phyloP scores from a whole-genome alignment of 208 protist genomes.

The Leishmania braziliensis region DNA sequence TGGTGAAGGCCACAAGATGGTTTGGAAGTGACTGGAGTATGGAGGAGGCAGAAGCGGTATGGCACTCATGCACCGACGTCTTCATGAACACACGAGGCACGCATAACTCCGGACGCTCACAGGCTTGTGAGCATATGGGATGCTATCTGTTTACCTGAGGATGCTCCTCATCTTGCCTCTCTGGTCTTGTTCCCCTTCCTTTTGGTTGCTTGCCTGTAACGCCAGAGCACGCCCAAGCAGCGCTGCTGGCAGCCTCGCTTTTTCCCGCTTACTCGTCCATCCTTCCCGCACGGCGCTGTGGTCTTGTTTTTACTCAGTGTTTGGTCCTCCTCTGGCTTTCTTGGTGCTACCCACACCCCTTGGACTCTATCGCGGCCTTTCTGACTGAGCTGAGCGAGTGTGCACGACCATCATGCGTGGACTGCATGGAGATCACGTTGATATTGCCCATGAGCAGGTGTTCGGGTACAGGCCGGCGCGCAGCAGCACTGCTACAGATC shows the following conservation, averaged over 20 bases:
- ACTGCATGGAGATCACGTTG: not conserved
- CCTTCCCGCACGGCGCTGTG: not conserved
- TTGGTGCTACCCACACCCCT: not conserved
- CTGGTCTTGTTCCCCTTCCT: not conserved
- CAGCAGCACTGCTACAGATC: not conserved
- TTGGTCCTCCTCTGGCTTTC: not conserved
- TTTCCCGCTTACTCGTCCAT: not conserved
- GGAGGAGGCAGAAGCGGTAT: not conserved
- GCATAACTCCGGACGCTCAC: not conserved
- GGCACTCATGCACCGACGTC: not conserved
- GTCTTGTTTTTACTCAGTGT: not conserved
- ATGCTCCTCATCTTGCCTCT: not conserved
- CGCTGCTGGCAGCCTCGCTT: not conserved
- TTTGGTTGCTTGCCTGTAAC: not conserved
- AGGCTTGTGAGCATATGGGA: not conserved
- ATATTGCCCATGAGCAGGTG: conserved; percentile 15
- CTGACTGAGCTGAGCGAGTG: not conserved
- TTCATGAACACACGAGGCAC: not conserved
- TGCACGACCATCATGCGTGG: not conserved
- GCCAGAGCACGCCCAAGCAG: not conserved
- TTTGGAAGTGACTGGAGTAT: not conserved
- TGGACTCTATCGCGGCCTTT: not conserved
- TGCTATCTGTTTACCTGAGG: not conserved
- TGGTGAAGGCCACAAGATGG: not conserved
- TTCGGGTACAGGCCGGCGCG: conserved; percentile 8